A percentile compares a stretch with the other conserved stretches of the same genome.
phyloP scores from a whole-genome alignment of 306 rosid species.

The Casuarina equisetifolia region DNA sequence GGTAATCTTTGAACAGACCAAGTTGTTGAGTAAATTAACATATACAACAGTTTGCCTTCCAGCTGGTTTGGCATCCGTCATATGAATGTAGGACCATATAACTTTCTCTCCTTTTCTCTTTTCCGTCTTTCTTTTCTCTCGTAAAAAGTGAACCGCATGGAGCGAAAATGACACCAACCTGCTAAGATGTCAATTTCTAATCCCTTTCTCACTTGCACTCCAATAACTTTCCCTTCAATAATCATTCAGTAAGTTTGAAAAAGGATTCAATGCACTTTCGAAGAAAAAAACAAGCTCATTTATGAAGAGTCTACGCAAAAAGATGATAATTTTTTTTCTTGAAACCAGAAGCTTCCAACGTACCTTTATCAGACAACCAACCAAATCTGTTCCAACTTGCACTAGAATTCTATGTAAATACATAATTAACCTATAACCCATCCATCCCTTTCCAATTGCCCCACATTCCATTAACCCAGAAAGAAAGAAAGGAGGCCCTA shows the following conservation, averaged over 20 bases:
- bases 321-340: conserved; percentile 23
- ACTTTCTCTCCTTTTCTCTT: not conserved
- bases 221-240: conserved; percentile 24
- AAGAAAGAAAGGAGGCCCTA: conserved; percentile 36
- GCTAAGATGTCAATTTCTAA: conserved; percentile 28
- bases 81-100: not conserved
- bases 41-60: not conserved
- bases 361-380: conserved; percentile 48
- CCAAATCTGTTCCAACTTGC: conserved; percentile 60
- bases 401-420: conserved; percentile 43
- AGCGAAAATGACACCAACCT: conserved; percentile 25
- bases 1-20: not conserved
- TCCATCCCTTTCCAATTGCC: conserved; percentile 45
- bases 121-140: not conserved
- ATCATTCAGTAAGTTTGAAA: conserved; percentile 32
- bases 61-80: not conserved
- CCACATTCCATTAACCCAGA: conserved; percentile 57
- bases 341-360: conserved; percentile 51
- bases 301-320: not conserved
- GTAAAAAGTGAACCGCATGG: conserved; percentile 8
- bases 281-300: conserved; percentile 22
- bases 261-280: conserved; percentile 32
- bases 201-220: conserved; percentile 26
- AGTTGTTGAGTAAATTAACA: not conserved
- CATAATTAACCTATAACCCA: conserved; percentile 41